Conservation (phyloP, 2,329 filamentous ascomycete genomes). For the Leptographium radiaticola region DNA sequence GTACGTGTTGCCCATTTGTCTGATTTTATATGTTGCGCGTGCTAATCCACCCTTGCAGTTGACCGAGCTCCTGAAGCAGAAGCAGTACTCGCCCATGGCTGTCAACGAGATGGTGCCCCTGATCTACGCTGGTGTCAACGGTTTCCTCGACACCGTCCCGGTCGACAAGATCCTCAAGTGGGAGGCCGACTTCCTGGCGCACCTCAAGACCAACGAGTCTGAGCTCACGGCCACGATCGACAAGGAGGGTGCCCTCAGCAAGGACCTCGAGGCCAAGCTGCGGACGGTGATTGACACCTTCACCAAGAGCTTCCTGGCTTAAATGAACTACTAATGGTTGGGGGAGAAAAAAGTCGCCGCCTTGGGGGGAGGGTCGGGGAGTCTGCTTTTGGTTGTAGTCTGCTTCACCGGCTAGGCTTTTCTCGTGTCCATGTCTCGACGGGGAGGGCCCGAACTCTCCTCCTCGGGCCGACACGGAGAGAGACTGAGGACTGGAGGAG, state of each 20-base stretch:
- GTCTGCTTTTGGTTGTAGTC: constrained; percentile 22
- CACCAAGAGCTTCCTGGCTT: constrained; percentile 78
- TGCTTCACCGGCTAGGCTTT: background rate
- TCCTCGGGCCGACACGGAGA: constrained; percentile 32
- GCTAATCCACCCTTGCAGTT: constrained; percentile 33
- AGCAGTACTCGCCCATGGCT: constrained; percentile 97
- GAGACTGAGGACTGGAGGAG: constrained; percentile 28
- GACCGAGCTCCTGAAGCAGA: constrained; percentile 98
- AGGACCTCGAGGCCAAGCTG: constrained; percentile 76
- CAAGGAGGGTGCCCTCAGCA: constrained; percentile 91
- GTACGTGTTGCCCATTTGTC: constrained; percentile 35
- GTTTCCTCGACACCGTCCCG: constrained; percentile 77
- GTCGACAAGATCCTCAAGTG: constrained; percentile 85
- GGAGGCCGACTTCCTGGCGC: constrained; percentile 87
- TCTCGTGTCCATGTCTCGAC: constrained; percentile 26
- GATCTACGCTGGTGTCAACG: constrained; percentile 99
- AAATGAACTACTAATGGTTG: background rate
- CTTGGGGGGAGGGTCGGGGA: background rate
- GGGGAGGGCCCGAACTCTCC: constrained; percentile 26
- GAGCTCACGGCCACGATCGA: constrained; percentile 78
- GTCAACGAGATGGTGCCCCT: constrained; percentile 99
- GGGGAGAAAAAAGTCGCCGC: constrained; percentile 1
- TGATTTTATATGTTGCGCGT: background rate
- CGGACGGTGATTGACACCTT: constrained; percentile 66
- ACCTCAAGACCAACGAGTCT: constrained; percentile 82